A percentile compares a stretch with the other conserved stretches of the same genome.
These are phyloP conservation scores for Colletotrichum magnum DNA, from an alignment of 2,329 filamentous ascomycete species.

Conservation along the genomic window DNA sequence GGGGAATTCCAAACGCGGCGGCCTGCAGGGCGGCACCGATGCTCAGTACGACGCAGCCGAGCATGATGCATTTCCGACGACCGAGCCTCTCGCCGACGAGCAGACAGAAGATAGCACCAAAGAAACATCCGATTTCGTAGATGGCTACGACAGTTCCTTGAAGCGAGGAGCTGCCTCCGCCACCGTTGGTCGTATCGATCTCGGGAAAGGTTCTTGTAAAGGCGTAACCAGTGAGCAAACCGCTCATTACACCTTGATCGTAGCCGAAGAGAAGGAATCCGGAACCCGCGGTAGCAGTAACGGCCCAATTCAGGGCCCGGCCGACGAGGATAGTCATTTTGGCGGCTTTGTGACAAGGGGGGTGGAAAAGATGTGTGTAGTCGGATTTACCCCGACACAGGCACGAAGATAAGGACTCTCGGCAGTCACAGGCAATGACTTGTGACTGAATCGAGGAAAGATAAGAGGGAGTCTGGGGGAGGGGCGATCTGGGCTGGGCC, in stretches of 20 bases:
- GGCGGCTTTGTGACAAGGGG: slow-evolving; percentile 5
- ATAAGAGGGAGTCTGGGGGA: slow-evolving; percentile 6
- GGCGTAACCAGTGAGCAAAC: slow-evolving; percentile 50
- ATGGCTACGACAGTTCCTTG: slow-evolving; percentile 62
- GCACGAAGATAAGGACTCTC: neutral
- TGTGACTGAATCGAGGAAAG: slow-evolving; percentile 8
- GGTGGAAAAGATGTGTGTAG: neutral
- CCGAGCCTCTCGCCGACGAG: slow-evolving; percentile 60
- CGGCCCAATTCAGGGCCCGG: slow-evolving; percentile 56
- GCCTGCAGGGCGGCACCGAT: slow-evolving; percentile 60
- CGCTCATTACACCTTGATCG: slow-evolving; percentile 47
- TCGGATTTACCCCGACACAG: neutral
- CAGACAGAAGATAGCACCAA: slow-evolving; percentile 58
- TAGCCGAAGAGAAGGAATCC: slow-evolving; percentile 51
- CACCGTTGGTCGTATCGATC: slow-evolving; percentile 51
- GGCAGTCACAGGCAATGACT: neutral
- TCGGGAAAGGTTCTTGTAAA: slow-evolving; percentile 51
- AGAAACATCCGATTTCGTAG: slow-evolving; percentile 64
- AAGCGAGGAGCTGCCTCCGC: slow-evolving; percentile 55
- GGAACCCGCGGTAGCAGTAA: slow-evolving; percentile 51
- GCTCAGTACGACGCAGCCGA: slow-evolving; percentile 57
- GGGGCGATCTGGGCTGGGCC: slow-evolving; percentile 9
- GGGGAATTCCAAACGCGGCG: slow-evolving; percentile 55
- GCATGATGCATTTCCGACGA: slow-evolving; percentile 55
- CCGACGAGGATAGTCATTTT: slow-evolving; percentile 47